These are phyloP conservation scores for Neurospora sp. DNA, from an alignment of 495 filamentous ascomycete species.

Conservation along the genomic window DNA sequence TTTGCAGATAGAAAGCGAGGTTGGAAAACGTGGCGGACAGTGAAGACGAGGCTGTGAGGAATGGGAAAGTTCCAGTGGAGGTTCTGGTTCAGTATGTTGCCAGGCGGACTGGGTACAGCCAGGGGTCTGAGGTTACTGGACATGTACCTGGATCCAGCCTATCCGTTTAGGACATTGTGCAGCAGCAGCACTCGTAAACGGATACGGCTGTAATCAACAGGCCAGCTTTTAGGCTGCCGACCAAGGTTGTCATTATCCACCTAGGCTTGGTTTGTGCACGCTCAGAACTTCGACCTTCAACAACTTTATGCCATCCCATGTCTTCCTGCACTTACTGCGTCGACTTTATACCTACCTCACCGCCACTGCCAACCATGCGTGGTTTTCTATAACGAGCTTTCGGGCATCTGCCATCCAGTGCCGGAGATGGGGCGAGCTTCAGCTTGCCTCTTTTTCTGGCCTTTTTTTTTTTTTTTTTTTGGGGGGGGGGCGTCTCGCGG, in stretches of 20 bases:
- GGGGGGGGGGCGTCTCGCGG: no score
- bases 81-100: neutral
- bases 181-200: neutral
- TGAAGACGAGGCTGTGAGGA: neutral
- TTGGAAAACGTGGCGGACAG: neutral
- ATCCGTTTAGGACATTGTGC: neutral
- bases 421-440: no score
- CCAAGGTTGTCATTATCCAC: neutral
- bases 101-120: neutral
- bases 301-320: neutral
- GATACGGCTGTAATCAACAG: neutral
- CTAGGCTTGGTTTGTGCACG: neutral
- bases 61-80: neutral
- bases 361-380: neutral
- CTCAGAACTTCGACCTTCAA: neutral
- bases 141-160: neutral
- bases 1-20: neutral
- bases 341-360: neutral
- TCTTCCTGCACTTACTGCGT: neutral
- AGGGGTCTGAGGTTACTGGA: neutral
- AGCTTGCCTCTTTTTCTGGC: no score
- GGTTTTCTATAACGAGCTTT: neutral
- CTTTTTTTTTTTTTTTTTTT: no score
- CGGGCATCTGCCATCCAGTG: no score
- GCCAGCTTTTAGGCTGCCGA: neutral